phyloP scores from a whole-genome alignment of 1,284 basidiomycete species.

The Sutorius eximius region DNA sequence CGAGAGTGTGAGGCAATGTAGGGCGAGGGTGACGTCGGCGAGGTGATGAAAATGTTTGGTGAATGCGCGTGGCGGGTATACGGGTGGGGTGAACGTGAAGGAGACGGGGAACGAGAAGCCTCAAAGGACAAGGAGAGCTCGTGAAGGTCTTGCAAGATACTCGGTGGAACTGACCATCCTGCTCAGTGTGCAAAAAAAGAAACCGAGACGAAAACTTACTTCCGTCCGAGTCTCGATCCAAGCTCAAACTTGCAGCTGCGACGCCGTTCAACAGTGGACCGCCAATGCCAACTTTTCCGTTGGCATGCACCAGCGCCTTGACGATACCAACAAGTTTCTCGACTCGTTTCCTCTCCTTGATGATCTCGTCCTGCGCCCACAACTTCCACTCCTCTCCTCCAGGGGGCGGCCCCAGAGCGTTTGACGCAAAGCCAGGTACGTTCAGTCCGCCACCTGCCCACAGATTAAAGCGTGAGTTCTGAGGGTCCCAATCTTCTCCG shows the following conservation, averaged over 20 bases:
- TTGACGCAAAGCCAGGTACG: constrained; percentile 16
- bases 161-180: constrained; percentile 48
- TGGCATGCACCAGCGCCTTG: constrained; percentile 54
- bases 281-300: constrained; percentile 46
- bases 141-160: constrained; percentile 55
- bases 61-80: constrained; percentile 31
- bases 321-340: constrained; percentile 50
- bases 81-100: constrained; percentile 27
- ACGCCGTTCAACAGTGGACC: constrained; percentile 12
- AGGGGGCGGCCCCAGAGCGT: constrained; percentile 4
- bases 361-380: constrained; percentile 31
- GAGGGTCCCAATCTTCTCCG: constrained; percentile 27
- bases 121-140: constrained; percentile 36
- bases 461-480: constrained; percentile 18
- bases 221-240: constrained; percentile 13
- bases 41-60: constrained; percentile 72
- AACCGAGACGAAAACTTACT: constrained; percentile 14
- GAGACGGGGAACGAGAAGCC: constrained; percentile 25
- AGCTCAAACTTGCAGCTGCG: neutral
- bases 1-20: constrained; percentile 32
- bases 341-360: constrained; percentile 49
- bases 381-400: constrained; percentile 30
- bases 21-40: constrained; percentile 48
- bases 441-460: constrained; percentile 13
- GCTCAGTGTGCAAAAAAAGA: constrained; percentile 5